Evolutionary conservation across 2,329 filamentous ascomycete species (phyloP), one percentile per base, ranked within the genome.

Genomic region (Hymenoscyphus scutula): DNA sequence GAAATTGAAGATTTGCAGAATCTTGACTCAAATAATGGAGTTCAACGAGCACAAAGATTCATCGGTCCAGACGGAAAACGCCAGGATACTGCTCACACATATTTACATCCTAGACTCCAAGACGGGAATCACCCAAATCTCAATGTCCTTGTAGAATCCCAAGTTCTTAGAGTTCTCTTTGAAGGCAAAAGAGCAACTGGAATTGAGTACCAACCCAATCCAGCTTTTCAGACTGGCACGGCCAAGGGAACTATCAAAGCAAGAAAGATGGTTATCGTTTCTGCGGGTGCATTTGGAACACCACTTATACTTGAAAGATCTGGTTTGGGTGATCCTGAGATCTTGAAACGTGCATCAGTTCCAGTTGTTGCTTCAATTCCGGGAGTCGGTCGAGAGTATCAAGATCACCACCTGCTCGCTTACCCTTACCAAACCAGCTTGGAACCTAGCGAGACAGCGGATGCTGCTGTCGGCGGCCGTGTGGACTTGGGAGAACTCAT

Each of bases 261-360:
- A 5, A 76, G 77, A 6, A 85, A 82, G 73, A 72, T 85, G 34
- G 82, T 87, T 10, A 73, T 81, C 2, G 71, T 78, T 10, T 76
- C 78, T n/a, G 69, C 70, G 25, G 71, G 69, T 48, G 69, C 71
- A 15, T 66, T 61, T 3, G 75, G 74, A 8, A 71, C 64, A 32
- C 64, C 68, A n/a, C 58, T 63, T 32, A 76, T 89, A 0, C 78
- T 89, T 0, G 84, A 89, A 70, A 76, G 85, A 29, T 89, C 86
- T 0, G 86, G 86, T 5, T 65, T 89, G 1, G 84, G 84, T 17
- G 74, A 76, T 45, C 72, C 77, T 1, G 74, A 78, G 1, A 67
- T 84, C 3, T 78, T 87, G 1, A 65, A 76, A 19, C 71, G 71
- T 11, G 77, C 78, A 0, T 77, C 76, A 0, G 76, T 85, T 1